Base-by-base conservation (phyloP, 148 eudicot species). In the Vaccinium macrocarpon region DNA sequence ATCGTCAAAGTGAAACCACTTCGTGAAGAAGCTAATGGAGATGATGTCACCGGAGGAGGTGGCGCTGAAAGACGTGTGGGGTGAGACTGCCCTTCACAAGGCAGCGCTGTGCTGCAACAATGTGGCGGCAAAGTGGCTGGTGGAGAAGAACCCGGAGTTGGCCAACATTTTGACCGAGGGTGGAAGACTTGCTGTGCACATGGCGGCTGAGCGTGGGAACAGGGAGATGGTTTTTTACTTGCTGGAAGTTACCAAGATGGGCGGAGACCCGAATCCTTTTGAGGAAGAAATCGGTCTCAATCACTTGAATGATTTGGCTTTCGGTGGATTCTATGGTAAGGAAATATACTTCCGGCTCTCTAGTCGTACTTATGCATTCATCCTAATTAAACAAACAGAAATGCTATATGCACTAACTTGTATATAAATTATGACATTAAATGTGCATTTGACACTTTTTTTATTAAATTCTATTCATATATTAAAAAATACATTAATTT, bases 81-180 rank as follows among this genome's bases (percentile, higher is more conserved):
- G 79, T 12, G 8, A 8, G 13, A 78, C 62, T 2, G 61, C 59
- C 38, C 80, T 78, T 27, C 80, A 78, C 18, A 8, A 21, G 15
- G 80, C 80, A 5, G 59, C 38, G 6, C 14, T 0, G 1, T 14
- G 15, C 59, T 68, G 52, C 18, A 80, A 80, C 51, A 19, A 56
- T 56, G 82, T 56, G 82, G 70, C 82, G 35, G 82, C 50, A 2
- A 80, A 38, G 61, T 3, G 57, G 52, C 21, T 80, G 16, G 70
- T 56, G 27, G 18, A 32, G 27, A 80, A 59, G 51, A 79, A 79
- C 13, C 12, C 81, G 3, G 5, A 29, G 48, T 25, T 79, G 64
- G 27, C 81, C 2, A 25, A 79, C 19, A 52, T 29, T 8, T 5
- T 3, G 46, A 6, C 7, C 23, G 3, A 14, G 5, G 4, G 2